Conservation (phyloP, 1,284 basidiomycete genomes). For the Peniophora sp. region DNA sequence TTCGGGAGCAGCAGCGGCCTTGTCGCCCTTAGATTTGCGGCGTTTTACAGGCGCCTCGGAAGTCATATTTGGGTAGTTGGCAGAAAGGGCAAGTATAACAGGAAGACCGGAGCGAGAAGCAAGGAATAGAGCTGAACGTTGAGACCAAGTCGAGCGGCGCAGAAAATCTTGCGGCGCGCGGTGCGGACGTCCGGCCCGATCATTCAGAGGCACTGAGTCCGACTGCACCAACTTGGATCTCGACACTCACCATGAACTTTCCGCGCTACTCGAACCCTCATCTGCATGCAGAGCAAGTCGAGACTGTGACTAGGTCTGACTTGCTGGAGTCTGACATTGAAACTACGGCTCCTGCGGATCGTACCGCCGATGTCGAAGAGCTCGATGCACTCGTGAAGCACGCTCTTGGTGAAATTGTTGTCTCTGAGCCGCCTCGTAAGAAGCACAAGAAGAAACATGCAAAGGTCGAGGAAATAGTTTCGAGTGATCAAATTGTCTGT, state of each 20-base stretch:
- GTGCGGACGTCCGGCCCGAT: not conserved
- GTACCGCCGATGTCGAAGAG: not conserved
- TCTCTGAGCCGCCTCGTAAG: constrained; percentile 5
- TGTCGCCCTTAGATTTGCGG: not conserved
- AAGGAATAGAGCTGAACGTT: not conserved
- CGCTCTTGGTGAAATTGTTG: constrained; percentile 1
- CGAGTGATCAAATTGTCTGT: constrained; percentile 1
- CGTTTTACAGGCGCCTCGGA: not conserved
- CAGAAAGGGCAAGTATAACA: not conserved
- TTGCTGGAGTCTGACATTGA: constrained; percentile 9
- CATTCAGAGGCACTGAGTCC: not conserved
- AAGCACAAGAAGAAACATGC: constrained; percentile 5
- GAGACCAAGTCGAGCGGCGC: not conserved
- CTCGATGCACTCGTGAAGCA: constrained; percentile 7
- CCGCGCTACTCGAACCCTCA: constrained; percentile 22
- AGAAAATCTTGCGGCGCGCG: constrained; percentile 1
- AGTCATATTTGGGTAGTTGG: not conserved
- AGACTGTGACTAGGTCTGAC: constrained; percentile 19
- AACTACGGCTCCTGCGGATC: not conserved
- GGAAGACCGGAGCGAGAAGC: constrained; percentile 4
- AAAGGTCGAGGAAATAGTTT: not conserved
- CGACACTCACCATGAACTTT: constrained; percentile 12
- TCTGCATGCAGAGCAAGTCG: constrained; percentile 11
- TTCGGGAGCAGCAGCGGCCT: not conserved
- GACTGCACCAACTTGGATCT: constrained; percentile 3